Conservation (phyloP, 768 basidiomycete genomes). For the Tylopilus cervinicoccineus region DNA sequence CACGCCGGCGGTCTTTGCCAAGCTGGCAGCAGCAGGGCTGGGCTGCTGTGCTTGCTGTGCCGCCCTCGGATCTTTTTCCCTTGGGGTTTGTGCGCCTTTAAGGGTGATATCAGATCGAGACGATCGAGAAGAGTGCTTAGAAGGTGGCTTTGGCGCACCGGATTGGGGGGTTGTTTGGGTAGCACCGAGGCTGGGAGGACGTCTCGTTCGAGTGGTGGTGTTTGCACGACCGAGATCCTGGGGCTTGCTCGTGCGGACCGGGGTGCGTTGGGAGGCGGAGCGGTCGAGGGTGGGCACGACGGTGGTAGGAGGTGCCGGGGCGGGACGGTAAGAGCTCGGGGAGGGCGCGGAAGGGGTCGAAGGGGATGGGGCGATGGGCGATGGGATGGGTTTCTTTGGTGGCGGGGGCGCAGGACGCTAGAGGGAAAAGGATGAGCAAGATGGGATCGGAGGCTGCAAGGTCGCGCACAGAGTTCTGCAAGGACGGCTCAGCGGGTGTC, state of each 20-base stretch:
- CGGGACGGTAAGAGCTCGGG: conserved; percentile 61
- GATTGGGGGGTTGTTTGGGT: conserved; percentile 26
- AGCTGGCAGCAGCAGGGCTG: conserved; percentile 58
- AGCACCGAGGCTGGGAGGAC: conserved; percentile 41
- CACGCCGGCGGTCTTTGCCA: conserved; percentile 65
- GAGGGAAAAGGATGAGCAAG: conserved; percentile 8
- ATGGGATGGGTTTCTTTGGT: conserved; percentile 36
- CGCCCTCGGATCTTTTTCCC: conserved; percentile 36
- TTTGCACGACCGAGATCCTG: conserved; percentile 56
- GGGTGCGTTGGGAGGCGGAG: conserved; percentile 80
- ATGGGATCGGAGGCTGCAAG: not conserved
- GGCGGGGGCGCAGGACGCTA: conserved; percentile 40
- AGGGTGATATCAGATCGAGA: conserved; percentile 56
- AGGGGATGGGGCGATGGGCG: conserved; percentile 26
- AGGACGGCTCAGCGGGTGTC: conserved; percentile 41
- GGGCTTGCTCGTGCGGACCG: conserved; percentile 46
- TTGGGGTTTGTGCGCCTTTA: conserved; percentile 35
- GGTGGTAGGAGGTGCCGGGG: conserved; percentile 66
- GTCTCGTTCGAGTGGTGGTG: conserved; percentile 64
- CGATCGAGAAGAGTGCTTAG: conserved; percentile 53
- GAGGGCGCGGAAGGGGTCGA: conserved; percentile 31
- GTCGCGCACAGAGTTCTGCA: conserved; percentile 52
- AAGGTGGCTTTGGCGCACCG: conserved; percentile 33
- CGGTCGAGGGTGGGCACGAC: conserved; percentile 75
- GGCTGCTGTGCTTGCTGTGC: conserved; percentile 41